Base-by-base conservation (phyloP, 202 grass and related monocot species). In the Setaria italica region DNA sequence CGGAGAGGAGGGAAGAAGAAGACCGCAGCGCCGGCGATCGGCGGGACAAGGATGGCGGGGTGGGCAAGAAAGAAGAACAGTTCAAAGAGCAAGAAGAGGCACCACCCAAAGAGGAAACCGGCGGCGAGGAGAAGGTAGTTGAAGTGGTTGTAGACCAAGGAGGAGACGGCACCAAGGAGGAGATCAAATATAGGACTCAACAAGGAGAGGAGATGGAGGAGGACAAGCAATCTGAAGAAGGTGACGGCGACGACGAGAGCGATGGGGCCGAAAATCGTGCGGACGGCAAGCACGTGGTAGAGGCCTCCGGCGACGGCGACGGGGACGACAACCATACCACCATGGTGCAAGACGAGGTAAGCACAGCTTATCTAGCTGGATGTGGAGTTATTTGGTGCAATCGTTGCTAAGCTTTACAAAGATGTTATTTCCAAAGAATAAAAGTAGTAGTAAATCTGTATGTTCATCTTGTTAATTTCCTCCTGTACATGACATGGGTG, bases 61-160 rank as follows among this genome's bases (percentile, higher is more conserved):
- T 57, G 19, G 59, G 13, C 3, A 17, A 71, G 69, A 70, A 88
- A 78, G 63, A 86, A 2, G 78, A 6, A 20, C 78, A 84, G 30
- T 60, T 59, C 66, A 87, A 84, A 75, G 70, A 82, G 75, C 43
- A 33, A 60, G 65, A 72, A 76, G 74, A 83, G 11, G 79, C 3
- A 2, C 47, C 10, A n/a, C 6, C 9, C 25, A 86, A 73, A 62
- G 83, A 71, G 43, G 65, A 39, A 86, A 70, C 43, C 53, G 20
- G 34, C 64, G 49, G 64, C 34, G 39, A 80, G 42, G 80, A 86
- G 83, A 85, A 78, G 79, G 87, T 86, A 17, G 90, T 76, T 89
- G 85, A 78, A 88, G 89, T 82, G 78, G 89, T 88, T 88, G 85
- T 75, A 58, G 87, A 92, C 86, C 63, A 70, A 76, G 79, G 35